Base-by-base conservation (phyloP, 1,284 basidiomycete species). In the Apiotrichum veenhuisii region DNA sequence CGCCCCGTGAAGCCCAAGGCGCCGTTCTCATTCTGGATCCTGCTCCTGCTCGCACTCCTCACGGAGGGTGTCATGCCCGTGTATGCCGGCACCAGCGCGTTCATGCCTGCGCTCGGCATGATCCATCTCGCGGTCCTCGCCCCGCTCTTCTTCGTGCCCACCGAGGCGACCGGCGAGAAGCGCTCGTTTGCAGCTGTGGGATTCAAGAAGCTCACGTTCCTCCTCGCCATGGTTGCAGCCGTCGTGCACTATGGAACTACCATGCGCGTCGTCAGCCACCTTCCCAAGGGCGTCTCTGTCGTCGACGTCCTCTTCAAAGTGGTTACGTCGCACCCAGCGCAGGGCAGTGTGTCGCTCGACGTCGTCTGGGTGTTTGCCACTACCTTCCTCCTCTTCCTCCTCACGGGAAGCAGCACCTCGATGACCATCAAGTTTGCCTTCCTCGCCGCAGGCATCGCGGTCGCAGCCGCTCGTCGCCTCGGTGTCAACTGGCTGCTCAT, bases 281-380 rank as follows among this genome's bases (percentile, higher is more conserved):
- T 71, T 10, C 56, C 63, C 20, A 11, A 20, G 22, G 27, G 43
- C 40, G 49, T 57, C 45, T 55, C 53, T 33, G 7, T 61, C 34
- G n/a, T 46, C 41, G 20, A 44, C 5, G 26, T 50, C 11, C 59
- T 76, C 5, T 56, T 50, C 44, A 42, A 50, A 26, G 55, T 51
- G 5, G 75, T 85, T 14, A 75, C 82, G 59, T 76, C 78, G 1
- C 83, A 87, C 68, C 84, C 85, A 0, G 86, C 85, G 0, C 85
- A 86, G 66, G 78, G 82, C 1, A 84, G 83, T 3, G 85, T 88
- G 43, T 83, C 84, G 3, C 83, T 82, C 79, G 85, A 87, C 59
- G 82, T 86, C 26, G 67, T 87, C 14, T 86, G 84, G 83, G 68
- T 70, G 3, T 62, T 30, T 0, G 36, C 70, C 51, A 65, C 63